Percentiles rank a stretch among this genome's conserved stretches.
These are phyloP conservation scores for Phytopythium kandeliae DNA, from an alignment of 352 stramenopile genomes.

Conservation along the genomic window DNA sequence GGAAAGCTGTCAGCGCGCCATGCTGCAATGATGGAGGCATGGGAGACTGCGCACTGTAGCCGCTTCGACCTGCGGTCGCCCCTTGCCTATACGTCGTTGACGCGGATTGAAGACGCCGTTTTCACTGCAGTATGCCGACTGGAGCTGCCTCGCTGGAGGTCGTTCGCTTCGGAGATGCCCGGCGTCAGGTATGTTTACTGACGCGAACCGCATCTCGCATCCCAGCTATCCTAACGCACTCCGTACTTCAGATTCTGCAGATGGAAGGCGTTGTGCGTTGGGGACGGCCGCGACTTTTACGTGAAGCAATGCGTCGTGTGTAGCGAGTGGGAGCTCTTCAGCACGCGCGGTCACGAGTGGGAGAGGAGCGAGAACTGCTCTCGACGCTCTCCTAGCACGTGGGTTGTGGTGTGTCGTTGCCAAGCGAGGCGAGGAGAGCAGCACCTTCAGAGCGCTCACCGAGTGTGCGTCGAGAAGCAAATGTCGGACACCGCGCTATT, in stretches of 20 bases:
- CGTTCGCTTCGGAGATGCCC: neutral
- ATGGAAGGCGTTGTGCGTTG: conserved; percentile 28
- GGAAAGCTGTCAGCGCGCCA: neutral
- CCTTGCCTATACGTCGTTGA: conserved; percentile 13
- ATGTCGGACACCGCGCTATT: neutral
- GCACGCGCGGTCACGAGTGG: conserved; percentile 13
- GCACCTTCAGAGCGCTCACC: conserved; percentile 13
- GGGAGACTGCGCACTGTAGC: neutral
- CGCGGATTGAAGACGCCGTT: conserved; percentile 12
- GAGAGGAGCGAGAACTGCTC: conserved; percentile 24
- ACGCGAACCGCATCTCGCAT: too few relatives aligned
- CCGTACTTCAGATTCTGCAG: conserved; percentile 8
- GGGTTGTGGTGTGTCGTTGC: conserved; percentile 38
- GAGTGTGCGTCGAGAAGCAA: conserved; percentile 21
- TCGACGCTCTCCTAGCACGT: conserved; percentile 26
- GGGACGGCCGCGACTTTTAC: conserved; percentile 11
- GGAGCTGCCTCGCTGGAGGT: neutral
- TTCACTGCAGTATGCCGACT: conserved; percentile 18
- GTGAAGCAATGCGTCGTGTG: conserved; percentile 39
- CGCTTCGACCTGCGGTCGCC: conserved; percentile 6
- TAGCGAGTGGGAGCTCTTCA: conserved; percentile 23
- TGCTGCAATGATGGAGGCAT: neutral
- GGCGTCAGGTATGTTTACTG: conserved; percentile 10
- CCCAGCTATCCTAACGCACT: neutral
- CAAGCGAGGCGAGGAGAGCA: neutral